phyloP scores from a whole-genome alignment of 2,329 filamentous ascomycete species.

The Trichoderma sp. region DNA sequence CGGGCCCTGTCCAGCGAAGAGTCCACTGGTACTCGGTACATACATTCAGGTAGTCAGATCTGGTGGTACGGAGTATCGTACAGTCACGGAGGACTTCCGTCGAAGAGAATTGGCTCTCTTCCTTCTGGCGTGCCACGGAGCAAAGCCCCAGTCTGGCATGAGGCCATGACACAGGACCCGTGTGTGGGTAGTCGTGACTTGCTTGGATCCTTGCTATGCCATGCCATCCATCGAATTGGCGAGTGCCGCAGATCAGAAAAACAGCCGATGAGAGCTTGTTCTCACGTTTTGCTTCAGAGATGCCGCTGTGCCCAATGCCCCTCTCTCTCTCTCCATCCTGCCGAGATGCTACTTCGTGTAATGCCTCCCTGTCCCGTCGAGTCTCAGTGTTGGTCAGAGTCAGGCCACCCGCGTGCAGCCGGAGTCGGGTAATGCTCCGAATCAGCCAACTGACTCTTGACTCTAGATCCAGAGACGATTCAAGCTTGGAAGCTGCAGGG shows the following conservation, averaged over 20 bases:
- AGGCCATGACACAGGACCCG: conserved; percentile 3
- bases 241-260: conserved; percentile 7
- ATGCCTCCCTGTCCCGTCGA: background rate
- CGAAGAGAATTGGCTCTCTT: background rate
- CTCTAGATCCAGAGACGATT: background rate
- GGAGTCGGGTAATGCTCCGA: background rate
- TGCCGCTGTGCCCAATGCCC: background rate
- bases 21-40: background rate
- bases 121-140: background rate
- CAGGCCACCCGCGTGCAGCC: background rate
- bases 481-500: background rate
- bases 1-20: background rate
- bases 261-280: background rate
- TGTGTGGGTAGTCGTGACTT: conserved; percentile 8
- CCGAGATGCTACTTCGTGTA: background rate
- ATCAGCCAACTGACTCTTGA: background rate
- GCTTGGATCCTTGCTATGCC: background rate
- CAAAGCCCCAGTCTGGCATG: conserved; percentile 7
- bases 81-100: background rate
- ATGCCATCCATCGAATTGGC: background rate
- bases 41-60: conserved; percentile 3
- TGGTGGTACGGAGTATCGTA: background rate
- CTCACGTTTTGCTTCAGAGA: background rate
- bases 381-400: background rate
- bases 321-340: background rate